Conservation (phyloP, 2,329 filamentous ascomycete genomes). For the Dactylellina haptotyla region DNA sequence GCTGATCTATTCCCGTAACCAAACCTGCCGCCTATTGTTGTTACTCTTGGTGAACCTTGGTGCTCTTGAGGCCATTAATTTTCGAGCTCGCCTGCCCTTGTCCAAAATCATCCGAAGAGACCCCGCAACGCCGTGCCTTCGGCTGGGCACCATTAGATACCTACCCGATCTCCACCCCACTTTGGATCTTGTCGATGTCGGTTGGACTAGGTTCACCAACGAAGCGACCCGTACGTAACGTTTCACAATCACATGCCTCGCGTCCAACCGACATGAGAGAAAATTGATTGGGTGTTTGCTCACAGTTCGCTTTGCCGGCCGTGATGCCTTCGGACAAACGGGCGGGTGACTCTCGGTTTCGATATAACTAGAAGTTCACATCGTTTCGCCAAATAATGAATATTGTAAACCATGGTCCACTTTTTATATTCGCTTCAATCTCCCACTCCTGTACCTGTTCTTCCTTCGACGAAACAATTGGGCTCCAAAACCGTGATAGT, state of each 20-base stretch:
- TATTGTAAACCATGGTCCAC: too few species aligned
- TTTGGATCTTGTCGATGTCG: constrained; percentile 3
- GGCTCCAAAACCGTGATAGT: too few species aligned
- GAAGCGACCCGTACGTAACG: constrained; percentile 24
- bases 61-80: not conserved
- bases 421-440: too few species aligned
- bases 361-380: too few species aligned
- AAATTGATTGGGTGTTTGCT: not conserved
- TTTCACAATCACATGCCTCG: constrained; percentile 37
- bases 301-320: not conserved
- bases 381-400: too few species aligned
- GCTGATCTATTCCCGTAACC: not conserved
- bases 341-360: too few species aligned
- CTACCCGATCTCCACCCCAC: not conserved
- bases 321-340: constrained; percentile 7
- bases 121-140: too few species aligned
- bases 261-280: constrained; percentile 3
- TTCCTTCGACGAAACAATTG: too few species aligned
- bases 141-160: not conserved
- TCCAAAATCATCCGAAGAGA: too few species aligned
- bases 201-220: not conserved
- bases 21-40: not conserved
- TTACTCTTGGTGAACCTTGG: too few species aligned
- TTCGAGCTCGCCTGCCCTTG: too few species aligned
- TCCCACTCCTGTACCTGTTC: too few species aligned